Base-by-base conservation (phyloP, 1,284 basidiomycete species). In the Cutaneotrichosporon daszewskae region DNA sequence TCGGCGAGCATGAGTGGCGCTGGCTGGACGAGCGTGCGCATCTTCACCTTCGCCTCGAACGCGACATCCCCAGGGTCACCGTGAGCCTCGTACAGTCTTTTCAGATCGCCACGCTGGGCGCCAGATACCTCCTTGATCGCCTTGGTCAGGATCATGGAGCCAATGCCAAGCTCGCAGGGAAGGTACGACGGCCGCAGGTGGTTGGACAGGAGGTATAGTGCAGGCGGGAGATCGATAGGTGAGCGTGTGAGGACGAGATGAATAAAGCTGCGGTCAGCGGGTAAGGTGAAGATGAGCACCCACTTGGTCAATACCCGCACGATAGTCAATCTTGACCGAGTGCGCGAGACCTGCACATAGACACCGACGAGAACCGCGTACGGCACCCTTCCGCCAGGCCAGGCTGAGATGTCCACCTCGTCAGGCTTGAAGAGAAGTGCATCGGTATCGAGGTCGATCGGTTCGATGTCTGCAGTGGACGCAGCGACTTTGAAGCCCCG, bases 191-290 rank as follows among this genome's bases (percentile, higher is more conserved):
- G 88, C 1, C 82, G 79, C 26, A 95, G 78, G 26, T 86, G 81
- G 67, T 92, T 95, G 20, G 87, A 88, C 29, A 92, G 75, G 20
- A 95, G 79, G 68, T 94, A 95, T n/a, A 94, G 74, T n/a, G 86
- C 76, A 12, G 86, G 78, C 32, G 85, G 71, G 33, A 95, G 76
- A 33, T 86, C 85, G 10, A 74, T 49, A 0, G 85, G 79, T 57
- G 90, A 82, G 49, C 82, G 79, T 26, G 72, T 68, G 44, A 83
- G 75, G 36, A 94, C 77, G 12, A 80, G 77, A 17, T 86, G 82
- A 11, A 95, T 70, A 45, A 72, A 72, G 42, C 70, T 72, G 49
- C 5, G 13, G 33, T 45, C 28, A 38, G 40, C 13, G 28, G 24
- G 19, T 18, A 4, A 18, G 20, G 7, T 4, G 2, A 10, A 14